These are phyloP conservation scores for Sextonia rubra DNA, from an alignment of 164 flowering plant genomes.

Conservation along the genomic window DNA sequence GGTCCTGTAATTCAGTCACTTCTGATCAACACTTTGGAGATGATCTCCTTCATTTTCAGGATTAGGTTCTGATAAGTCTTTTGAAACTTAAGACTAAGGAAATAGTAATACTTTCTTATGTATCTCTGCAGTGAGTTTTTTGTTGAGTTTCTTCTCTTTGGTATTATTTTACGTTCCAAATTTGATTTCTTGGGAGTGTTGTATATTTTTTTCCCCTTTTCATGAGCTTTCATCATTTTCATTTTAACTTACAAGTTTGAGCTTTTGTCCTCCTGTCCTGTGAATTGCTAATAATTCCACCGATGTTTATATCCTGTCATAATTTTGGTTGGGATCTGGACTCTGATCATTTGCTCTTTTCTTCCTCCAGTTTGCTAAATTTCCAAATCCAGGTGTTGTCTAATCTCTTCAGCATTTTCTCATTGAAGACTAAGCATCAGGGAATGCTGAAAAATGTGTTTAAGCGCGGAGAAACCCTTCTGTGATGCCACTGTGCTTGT, in stretches of 20 bases:
- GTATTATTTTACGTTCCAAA: background rate
- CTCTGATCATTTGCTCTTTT: background rate
- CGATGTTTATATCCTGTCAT: background rate
- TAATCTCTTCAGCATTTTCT: slow-evolving; percentile 13
- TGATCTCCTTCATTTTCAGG: background rate
- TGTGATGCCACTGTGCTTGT: slow-evolving; percentile 14
- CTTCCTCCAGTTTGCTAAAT: background rate
- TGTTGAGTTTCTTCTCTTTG: background rate
- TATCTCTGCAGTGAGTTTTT: background rate
- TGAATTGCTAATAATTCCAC: no score
- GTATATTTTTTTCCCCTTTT: no score
- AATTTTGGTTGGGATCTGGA: background rate
- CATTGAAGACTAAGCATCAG: slow-evolving; percentile 25
- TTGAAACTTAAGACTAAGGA: background rate
- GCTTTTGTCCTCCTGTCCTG: background rate
- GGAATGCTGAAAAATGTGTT: slow-evolving; percentile 86
- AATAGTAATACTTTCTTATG: background rate
- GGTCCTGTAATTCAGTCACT: background rate
- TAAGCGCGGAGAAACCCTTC: slow-evolving; percentile 25
- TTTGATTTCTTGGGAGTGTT: background rate
- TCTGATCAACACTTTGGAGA: background rate
- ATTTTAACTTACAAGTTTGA: no score
- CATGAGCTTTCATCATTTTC: no score
- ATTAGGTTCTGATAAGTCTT: no score
- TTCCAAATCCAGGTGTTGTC: background rate